phyloP scores from a whole-genome alignment of 2,329 filamentous ascomycete species.

The Hypoxylon sp. region DNA sequence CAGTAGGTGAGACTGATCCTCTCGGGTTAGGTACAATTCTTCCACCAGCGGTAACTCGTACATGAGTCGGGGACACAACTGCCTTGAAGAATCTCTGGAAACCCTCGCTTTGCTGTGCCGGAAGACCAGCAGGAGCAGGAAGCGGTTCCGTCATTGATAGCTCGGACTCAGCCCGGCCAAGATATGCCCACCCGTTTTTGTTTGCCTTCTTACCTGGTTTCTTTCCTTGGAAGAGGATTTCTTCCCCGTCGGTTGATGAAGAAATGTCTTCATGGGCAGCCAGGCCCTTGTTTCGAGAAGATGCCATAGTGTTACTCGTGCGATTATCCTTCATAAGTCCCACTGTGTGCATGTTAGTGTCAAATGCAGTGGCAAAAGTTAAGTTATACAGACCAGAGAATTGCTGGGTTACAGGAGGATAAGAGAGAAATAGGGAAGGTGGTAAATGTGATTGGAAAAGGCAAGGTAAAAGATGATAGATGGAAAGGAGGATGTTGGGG shows the following conservation, averaged over 20 bases:
- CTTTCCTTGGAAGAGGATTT: constrained; percentile 51
- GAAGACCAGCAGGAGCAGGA: constrained; percentile 60
- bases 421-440: no score
- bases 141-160: constrained; percentile 57
- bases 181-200: constrained; percentile 52
- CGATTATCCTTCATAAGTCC: constrained; percentile 45
- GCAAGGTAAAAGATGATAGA: no score
- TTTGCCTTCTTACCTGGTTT: constrained; percentile 46
- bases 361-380: no score
- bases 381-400: no score
- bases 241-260: constrained; percentile 48
- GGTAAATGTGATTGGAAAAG: no score
- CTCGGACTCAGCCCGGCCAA: constrained; percentile 56
- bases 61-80: constrained; percentile 72
- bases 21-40: constrained; percentile 72
- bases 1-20: constrained; percentile 59
- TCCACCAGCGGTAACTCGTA: constrained; percentile 72
- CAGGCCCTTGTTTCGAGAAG: constrained; percentile 32
- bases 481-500: neutral
- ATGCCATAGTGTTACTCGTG: constrained; percentile 26
- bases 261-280: constrained; percentile 48
- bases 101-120: constrained; percentile 68
- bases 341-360: constrained; percentile 29
- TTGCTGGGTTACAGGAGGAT: neutral
- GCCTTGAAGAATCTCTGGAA: constrained; percentile 74